Evolutionary conservation across 75 land plant genomes (phyloP), one percentile per base, ranked within the genome.

Genomic region (Sequoiadendron giganteum): DNA sequence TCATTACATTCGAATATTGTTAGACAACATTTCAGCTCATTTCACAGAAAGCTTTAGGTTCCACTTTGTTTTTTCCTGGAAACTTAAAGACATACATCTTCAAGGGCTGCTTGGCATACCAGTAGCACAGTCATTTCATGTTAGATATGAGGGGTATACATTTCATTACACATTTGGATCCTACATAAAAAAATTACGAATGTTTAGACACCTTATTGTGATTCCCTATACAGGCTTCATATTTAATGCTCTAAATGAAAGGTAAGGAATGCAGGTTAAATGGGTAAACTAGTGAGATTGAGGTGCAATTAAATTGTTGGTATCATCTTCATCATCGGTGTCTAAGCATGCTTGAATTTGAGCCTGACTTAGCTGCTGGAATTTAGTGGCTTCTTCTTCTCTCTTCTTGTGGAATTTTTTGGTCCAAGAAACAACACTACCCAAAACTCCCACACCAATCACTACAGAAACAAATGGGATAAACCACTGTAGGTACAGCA

Each of bases 321-420:
- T 28, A 21, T 82, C 49, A 3, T 82, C 52, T 9, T 45, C 84
- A 11, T 82, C 84, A 3, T 82, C 84, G 0, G 8, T 42, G n/a
- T 82, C 84, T 82, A 47, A 45, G 47, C 25, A 82, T 82, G 11
- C 84, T 8, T 82, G 34, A 43, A 42, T 47, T 82, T 82, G 84
- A n/a, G 8, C 30, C n/a, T 82, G 84, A 45, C 84, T 82, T 82
- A 82, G 84, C 47, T 47, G 84, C 34, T 82, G 84, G 52, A 82
- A 82, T 49, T 82, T 82, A 3, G 30, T 45, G 49, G 84, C 52
- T n/a, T 47, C 52, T 82, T 0, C 84, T 82, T n/a, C 52, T 13
- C 28, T 65, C 52, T 82, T 82, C 52, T 82, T 45, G 84, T 21
- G 25, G 49, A 10, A 42, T n/a, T n/a, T 82, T 13, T 82, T 82